Evolutionary conservation across 2,329 filamentous ascomycete species (phyloP), one percentile per base, ranked within the genome.

Genomic region (Ophiostoma perfectum): DNA sequence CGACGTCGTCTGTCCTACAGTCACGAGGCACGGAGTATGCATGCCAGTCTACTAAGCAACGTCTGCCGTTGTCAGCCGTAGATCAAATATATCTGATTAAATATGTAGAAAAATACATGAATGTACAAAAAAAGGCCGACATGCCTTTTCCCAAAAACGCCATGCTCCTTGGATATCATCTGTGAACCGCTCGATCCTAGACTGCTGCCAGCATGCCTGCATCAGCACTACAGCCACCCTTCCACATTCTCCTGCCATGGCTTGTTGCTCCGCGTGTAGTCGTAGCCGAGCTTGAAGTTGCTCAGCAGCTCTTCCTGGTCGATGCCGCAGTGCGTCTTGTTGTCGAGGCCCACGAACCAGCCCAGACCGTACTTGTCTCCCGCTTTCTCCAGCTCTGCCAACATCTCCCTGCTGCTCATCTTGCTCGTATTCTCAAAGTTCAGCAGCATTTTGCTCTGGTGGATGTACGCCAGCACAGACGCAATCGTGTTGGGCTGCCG

Each of bases 401-500:
- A 85, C 86, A 92, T 90, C 75, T 86, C 78, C 14, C 80, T 78
- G 67, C 84, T 86, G 72, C 82, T 84, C 66, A 88, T 78, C 77
- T 86, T 86, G 70, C 88, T 85, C 36, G 89, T 92, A 58, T 85
- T 87, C 14, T 91, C 88, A 76, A 93, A 93, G 74, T 87, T 86
- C 71, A 87, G 88, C 63, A 93, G 79, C 90, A 93, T 93, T 78
- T 90, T 90, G 76, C 85, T 89, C 78, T 92, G 90, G 77, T 93
- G 88, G 70, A 93, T 90, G 74, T 90, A 93, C 0, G 89, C 90
- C 67, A 94, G 81, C 67, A 93, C 86, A 60, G 86, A 88, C 1
- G 90, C 88, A 73, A 94, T 93, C 27, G 90, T 92, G 73, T 88
- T 91, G 4, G 90, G 90, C 79, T 93, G 89, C 4, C 91, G 85